Evolutionary conservation across 202 grass and related monocot genomes (phyloP).

Genomic region (Zizania palustris): DNA sequence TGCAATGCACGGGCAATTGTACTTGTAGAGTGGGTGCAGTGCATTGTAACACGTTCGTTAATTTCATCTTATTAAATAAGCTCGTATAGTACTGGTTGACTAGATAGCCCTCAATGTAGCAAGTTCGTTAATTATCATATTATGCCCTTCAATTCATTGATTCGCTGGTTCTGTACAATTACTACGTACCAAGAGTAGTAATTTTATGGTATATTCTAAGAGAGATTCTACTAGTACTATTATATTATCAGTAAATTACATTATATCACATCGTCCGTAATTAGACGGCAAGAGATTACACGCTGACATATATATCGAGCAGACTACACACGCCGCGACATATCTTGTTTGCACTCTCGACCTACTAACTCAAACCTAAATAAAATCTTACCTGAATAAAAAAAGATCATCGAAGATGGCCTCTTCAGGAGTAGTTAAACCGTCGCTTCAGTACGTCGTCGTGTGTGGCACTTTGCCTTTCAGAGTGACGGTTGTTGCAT

Average conservation of each 20-base stretch:
- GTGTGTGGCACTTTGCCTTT: constrained; percentile 22
- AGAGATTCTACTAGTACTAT: too few relatives aligned
- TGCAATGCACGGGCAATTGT: neutral
- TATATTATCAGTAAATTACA: too few relatives aligned
- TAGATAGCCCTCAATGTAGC: neutral
- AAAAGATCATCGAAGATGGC: neutral
- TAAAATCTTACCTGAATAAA: neutral
- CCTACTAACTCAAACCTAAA: constrained; percentile 29
- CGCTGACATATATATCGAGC: too few relatives aligned
- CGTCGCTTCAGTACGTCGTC: constrained; percentile 26
- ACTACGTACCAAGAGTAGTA: too few relatives aligned
- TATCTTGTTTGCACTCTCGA: constrained; percentile 40
- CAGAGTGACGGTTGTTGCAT: constrained; percentile 44
- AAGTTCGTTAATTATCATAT: neutral
- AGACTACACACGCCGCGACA: constrained; percentile 2
- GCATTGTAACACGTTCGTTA: neutral
- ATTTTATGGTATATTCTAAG: too few relatives aligned
- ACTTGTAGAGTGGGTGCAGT: neutral
- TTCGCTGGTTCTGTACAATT: neutral
- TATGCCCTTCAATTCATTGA: neutral
- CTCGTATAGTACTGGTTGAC: too few relatives aligned
- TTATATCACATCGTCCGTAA: neutral
- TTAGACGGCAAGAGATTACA: too few relatives aligned
- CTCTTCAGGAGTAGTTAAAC: constrained; percentile 39
- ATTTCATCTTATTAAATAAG: neutral